A percentile compares a stretch with the other conserved stretches of the same genome.
Conservation (phyloP, 2,329 filamentous ascomycete species). For the Aspergillus felis region DNA sequence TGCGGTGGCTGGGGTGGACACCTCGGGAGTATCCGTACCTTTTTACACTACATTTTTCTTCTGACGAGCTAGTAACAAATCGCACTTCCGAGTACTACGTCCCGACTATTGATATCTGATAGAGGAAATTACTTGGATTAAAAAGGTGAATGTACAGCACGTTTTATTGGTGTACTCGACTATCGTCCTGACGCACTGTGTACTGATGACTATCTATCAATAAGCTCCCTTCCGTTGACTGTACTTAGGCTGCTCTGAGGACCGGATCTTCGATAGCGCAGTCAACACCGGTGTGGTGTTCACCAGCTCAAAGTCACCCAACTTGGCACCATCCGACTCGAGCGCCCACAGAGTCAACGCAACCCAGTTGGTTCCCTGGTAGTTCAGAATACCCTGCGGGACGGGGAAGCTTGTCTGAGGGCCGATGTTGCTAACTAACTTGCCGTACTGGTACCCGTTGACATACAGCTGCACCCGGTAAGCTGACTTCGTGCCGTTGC, state of each 20-base stretch:
- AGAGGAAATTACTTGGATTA: no score
- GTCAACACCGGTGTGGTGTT: constrained; percentile 50
- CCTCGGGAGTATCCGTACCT: neutral
- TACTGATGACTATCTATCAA: constrained; percentile 23
- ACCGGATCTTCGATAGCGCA: constrained; percentile 44
- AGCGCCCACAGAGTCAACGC: constrained; percentile 67
- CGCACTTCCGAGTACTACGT: no score
- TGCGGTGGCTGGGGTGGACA: constrained; percentile 13
- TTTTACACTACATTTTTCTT: no score
- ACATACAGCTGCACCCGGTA: constrained; percentile 66
- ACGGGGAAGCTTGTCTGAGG: constrained; percentile 70
- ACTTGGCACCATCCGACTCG: constrained; percentile 52
- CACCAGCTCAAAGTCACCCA: constrained; percentile 52
- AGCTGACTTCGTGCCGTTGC: constrained; percentile 43
- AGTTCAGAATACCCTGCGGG: constrained; percentile 69
- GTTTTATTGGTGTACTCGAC: neutral
- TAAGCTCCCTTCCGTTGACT: constrained; percentile 49
- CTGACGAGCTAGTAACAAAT: no score
- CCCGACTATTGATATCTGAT: no score
- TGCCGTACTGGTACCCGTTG: constrained; percentile 72
- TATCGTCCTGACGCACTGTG: neutral
- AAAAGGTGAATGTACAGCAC: neutral
- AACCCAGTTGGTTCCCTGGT: constrained; percentile 66
- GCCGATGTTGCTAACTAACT: constrained; percentile 67
- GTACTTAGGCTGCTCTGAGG: constrained; percentile 48